A percentile compares a stretch with the other conserved stretches of the same genome.
phyloP scores from a whole-genome alignment of 2,329 filamentous ascomycete species.

The Alternaria ethzedia region DNA sequence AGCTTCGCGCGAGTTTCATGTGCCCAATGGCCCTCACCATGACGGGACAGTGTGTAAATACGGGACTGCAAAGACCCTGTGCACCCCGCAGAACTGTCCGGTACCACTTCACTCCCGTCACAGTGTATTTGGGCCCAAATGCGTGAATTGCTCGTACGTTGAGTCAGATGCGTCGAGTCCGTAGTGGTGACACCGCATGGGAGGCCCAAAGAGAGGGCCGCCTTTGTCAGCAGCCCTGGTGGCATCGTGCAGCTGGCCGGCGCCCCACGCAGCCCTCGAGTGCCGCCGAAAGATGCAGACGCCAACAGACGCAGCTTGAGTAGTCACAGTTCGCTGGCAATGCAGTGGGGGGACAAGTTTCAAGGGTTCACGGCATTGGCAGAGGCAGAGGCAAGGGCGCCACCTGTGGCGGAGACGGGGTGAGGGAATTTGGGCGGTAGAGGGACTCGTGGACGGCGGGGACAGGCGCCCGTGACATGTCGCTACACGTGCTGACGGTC shows the following conservation, averaged over 20 bases:
- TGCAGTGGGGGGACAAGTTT: background rate
- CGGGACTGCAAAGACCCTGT: background rate
- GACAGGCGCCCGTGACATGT: background rate
- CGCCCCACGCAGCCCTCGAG: conserved; percentile 4
- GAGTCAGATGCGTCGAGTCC: conserved; percentile 1
- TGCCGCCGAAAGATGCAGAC: background rate
- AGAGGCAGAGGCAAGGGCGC: background rate
- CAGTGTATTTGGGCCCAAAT: background rate
- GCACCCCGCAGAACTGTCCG: background rate
- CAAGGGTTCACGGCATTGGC: background rate
- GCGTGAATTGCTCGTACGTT: background rate
- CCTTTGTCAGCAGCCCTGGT: conserved; percentile 15
- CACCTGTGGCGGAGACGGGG: background rate
- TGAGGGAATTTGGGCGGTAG: background rate
- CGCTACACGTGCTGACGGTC: background rate
- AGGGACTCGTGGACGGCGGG: background rate
- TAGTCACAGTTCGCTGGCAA: background rate
- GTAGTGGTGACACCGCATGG: background rate
- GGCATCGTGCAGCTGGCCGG: conserved; percentile 3
- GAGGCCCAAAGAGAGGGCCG: background rate
- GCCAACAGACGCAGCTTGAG: background rate
- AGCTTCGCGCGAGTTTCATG: background rate
- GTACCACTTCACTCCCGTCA: background rate
- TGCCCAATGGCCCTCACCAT: background rate
- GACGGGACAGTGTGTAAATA: background rate